Evolutionary conservation across 257 asterid species (phyloP).

Genomic region (Coffea canephora): DNA sequence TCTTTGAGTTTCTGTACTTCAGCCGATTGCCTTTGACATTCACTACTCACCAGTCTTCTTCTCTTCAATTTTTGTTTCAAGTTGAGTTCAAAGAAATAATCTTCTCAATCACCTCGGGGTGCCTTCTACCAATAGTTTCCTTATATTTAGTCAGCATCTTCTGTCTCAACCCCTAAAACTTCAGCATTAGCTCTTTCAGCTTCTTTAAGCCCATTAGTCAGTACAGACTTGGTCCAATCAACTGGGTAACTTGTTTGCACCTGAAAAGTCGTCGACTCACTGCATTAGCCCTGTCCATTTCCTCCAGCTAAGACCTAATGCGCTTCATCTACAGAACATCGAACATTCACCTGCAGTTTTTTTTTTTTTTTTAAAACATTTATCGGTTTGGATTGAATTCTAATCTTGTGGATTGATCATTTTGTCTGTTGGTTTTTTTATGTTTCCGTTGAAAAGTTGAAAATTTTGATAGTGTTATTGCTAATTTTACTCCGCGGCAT

Average conservation of each 20-base stretch:
- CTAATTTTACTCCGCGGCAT: too few species aligned
- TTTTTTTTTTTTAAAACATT: too few species aligned
- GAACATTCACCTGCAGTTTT: too few species aligned
- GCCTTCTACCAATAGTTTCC: slow-evolving; percentile 81
- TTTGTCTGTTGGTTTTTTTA: too few species aligned
- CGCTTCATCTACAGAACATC: slow-evolving; percentile 16
- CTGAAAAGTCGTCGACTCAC: slow-evolving; percentile 62
- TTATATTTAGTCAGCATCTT: slow-evolving; percentile 84
- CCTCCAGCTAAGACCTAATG: slow-evolving; percentile 60
- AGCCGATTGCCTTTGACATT: too few species aligned
- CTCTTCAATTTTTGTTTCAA: too few species aligned
- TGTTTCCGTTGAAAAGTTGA: too few species aligned
- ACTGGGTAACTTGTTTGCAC: slow-evolving; percentile 70
- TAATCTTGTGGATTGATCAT: too few species aligned
- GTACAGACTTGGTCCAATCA: slow-evolving; percentile 68
- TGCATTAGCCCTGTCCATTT: slow-evolving; percentile 77
- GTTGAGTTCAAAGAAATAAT: slow-evolving; percentile 37
- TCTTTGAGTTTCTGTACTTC: too few species aligned
- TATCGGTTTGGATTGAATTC: too few species aligned
- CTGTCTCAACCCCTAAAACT: slow-evolving; percentile 84
- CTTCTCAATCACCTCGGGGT: slow-evolving; percentile 67
- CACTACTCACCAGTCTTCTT: too few species aligned
- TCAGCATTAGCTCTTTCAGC: slow-evolving; percentile 93
- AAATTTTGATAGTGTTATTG: too few species aligned
- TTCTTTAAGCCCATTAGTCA: slow-evolving; percentile 88